Evolutionary conservation across 495 filamentous ascomycete genomes (phyloP).

Genomic region (Rostrohypoxylon terebratum): DNA sequence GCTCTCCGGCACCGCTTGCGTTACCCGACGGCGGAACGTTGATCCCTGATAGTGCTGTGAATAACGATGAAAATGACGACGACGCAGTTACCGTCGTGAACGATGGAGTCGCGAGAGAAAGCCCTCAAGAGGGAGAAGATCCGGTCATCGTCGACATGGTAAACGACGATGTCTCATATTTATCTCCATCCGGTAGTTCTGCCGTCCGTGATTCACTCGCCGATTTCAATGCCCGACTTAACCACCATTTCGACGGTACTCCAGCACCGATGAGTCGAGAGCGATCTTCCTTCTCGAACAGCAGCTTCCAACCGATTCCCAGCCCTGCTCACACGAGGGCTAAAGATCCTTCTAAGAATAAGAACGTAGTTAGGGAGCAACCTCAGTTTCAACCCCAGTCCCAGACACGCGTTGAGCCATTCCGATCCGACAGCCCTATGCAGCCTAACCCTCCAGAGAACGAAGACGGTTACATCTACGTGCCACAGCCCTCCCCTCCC

Average conservation of each 20-base stretch:
- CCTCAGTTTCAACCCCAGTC: neutral
- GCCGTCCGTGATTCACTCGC: neutral
- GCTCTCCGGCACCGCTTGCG: neutral
- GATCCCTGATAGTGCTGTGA: neutral
- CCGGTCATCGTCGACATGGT: slow-evolving; percentile 12
- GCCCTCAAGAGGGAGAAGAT: neutral
- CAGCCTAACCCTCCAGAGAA: neutral
- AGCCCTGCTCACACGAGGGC: neutral
- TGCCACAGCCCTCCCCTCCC: neutral
- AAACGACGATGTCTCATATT: slow-evolving; percentile 15
- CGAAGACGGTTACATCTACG: slow-evolving; percentile 1
- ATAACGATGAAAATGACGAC: neutral
- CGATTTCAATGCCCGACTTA: neutral
- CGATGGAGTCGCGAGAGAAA: neutral
- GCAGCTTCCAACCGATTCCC: slow-evolving; percentile 23
- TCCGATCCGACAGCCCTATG: neutral
- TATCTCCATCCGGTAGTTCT: neutral
- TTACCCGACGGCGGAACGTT: neutral
- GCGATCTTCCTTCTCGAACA: neutral
- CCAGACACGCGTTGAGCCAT: neutral
- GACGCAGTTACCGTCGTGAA: neutral
- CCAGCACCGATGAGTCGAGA: neutral
- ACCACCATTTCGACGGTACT: neutral
- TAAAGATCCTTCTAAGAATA: neutral
- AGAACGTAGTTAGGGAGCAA: neutral